Conservation (phyloP, 257 asterid species). For the Thymus quinquecostatus region DNA sequence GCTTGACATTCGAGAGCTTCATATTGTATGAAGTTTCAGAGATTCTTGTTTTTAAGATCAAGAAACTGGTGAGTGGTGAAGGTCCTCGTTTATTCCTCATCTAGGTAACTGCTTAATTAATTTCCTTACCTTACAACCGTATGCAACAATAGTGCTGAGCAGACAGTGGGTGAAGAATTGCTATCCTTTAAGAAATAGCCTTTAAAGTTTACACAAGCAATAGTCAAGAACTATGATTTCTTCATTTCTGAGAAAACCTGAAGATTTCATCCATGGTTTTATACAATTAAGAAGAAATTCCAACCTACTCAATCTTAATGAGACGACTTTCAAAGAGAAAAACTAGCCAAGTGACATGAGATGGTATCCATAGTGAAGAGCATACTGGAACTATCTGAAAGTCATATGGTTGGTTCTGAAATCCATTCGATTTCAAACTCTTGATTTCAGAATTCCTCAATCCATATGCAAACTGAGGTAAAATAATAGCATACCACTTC, state of each 20-base stretch:
- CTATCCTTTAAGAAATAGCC: not conserved
- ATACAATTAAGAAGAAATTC: not conserved
- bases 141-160: not conserved
- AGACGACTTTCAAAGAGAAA: not conserved
- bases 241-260: not conserved
- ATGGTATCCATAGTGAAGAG: not conserved
- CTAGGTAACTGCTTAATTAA: not conserved
- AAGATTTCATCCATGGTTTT: not conserved
- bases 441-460: not conserved
- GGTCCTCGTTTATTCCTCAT: not conserved
- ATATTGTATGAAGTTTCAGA: conserved; percentile 4
- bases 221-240: no score
- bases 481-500: not conserved
- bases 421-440: not conserved
- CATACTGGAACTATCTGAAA: not conserved
- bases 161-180: not conserved
- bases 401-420: not conserved
- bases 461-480: not conserved
- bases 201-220: not conserved
- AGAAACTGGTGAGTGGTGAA: not conserved
- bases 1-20: not conserved
- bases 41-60: conserved; percentile 4
- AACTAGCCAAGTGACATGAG: not conserved
- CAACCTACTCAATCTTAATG: not conserved
- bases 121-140: conserved; percentile 8